A percentile compares a stretch with the other conserved stretches of the same genome.
phyloP scores from a whole-genome alignment of 2,329 filamentous ascomycete genomes.

The Simplicillium sp. region DNA sequence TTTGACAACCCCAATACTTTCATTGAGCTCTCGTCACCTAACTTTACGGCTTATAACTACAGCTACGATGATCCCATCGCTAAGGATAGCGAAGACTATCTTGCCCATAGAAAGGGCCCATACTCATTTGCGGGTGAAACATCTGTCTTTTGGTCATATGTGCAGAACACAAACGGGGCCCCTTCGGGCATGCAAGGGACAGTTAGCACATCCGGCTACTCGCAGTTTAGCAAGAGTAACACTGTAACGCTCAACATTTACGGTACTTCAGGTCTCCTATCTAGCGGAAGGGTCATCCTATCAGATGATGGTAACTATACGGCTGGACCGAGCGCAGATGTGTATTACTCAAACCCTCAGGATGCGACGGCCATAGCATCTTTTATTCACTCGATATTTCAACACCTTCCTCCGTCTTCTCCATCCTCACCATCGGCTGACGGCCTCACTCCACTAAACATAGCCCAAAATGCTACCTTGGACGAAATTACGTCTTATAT shows the following conservation, averaged over 20 bases:
- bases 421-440: conserved; percentile 16
- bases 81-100: conserved; percentile 33
- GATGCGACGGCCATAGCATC: conserved; percentile 37
- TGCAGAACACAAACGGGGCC: conserved; percentile 29
- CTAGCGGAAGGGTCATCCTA: conserved; percentile 34
- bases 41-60: conserved; percentile 36
- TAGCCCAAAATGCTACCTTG: conserved; percentile 32
- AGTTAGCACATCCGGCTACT: conserved; percentile 35
- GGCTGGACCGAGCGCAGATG: conserved; percentile 27
- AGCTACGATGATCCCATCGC: conserved; percentile 31
- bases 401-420: conserved; percentile 21
- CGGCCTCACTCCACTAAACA: conserved; percentile 36
- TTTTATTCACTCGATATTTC: conserved; percentile 41
- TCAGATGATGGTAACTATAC: conserved; percentile 27
- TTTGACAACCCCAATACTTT: conserved; percentile 49
- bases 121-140: conserved; percentile 44
- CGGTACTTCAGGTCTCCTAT: conserved; percentile 43
- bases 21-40: conserved; percentile 32
- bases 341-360: conserved; percentile 37
- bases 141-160: conserved; percentile 40
- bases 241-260: conserved; percentile 48
- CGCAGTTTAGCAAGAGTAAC: conserved; percentile 26
- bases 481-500: conserved; percentile 39
- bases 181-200: conserved; percentile 40
- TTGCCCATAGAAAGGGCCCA: conserved; percentile 36